Evolutionary conservation across 2,329 filamentous ascomycete species (phyloP), one percentile per base, ranked within the genome.

Genomic region (Dactylonectria macrodidyma): DNA sequence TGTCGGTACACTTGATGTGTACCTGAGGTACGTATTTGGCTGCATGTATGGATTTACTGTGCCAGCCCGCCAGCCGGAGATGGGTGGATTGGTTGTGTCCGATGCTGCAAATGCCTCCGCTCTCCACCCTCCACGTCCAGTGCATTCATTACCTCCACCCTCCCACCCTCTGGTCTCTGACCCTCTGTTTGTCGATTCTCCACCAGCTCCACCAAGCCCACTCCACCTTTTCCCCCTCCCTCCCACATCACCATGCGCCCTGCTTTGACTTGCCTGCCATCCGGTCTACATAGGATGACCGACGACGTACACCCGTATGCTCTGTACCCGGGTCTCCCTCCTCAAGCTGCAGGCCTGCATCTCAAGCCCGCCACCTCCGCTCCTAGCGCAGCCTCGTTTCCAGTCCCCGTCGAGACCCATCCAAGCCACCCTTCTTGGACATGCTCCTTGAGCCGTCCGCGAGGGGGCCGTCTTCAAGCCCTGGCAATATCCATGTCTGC

Each of bases 351-450:
- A 60, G 46, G 57, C 57, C 46, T 60, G 46, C 57, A 60, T n/a
- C 47, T 56, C 50, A 34, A 33, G 46, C 46, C 24, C 61, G 57
- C 60, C 34, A 62, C 64, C 64, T 62, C 64, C 59, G 47, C 59
- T 54, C 65, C 68, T 74, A 75, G 72, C 62, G 72, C 65, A 67
- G 70, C 72, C 73, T 75, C 72, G 71, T 72, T 72, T 66, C 60
- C 60, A 48, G 51, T 30, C 30, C 59, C 46, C 60, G 36, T 48
- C 30, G 54, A 58, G 54, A 58, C 59, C 64, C 48, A 30, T 30
- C 26, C 26, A 30, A 30, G 26, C 26, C 55, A 47, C 47, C 59
- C 47, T 50, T 48, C 41, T 54, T 51, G 12, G 33, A 30, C 38
- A 10, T 48, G 52, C 57, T 14, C 47, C 55, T 56, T 59, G 48